These are phyloP conservation scores for Pichia sp. DNA, from an alignment of 1,139 yeast genomes.

Conservation along the genomic window DNA sequence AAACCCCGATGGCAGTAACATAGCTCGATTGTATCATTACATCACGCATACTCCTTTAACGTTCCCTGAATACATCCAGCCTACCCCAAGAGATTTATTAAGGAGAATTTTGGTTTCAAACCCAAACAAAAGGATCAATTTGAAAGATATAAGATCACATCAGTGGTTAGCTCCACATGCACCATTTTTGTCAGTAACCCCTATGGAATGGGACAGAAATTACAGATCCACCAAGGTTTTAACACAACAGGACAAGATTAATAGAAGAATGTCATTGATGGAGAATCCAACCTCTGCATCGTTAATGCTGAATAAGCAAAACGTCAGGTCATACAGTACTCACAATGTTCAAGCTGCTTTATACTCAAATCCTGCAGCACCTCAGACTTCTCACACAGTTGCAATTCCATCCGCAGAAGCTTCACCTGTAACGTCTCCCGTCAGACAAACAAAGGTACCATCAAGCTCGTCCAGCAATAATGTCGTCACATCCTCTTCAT, in stretches of 20 bases:
- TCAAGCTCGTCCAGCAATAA: not conserved
- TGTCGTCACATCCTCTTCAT: not conserved
- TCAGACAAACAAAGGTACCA: constrained; percentile 9
- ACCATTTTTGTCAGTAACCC: constrained; percentile 75
- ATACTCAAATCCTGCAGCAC: constrained; percentile 45
- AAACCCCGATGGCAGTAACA: constrained; percentile 94
- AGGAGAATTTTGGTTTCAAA: constrained; percentile 81
- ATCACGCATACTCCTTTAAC: constrained; percentile 88
- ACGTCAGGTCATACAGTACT: constrained; percentile 43
- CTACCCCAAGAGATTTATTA: constrained; percentile 85
- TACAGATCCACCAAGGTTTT: constrained; percentile 32
- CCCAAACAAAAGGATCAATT: constrained; percentile 70
- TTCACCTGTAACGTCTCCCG: constrained; percentile 26
- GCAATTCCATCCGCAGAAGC: constrained; percentile 40
- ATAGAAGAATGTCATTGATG: constrained; percentile 39
- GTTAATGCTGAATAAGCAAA: constrained; percentile 31
- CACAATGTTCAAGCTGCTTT: constrained; percentile 38
- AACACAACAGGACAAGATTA: constrained; percentile 29
- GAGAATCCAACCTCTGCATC: constrained; percentile 37
- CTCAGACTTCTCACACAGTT: constrained; percentile 52
- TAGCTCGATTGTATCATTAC: constrained; percentile 83
- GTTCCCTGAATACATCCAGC: constrained; percentile 90
- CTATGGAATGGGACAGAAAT: constrained; percentile 82
- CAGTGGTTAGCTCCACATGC: constrained; percentile 84
- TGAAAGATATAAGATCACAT: constrained; percentile 71